Percentiles rank a stretch among this genome's conserved stretches.
Evolutionary conservation across 495 filamentous ascomycete genomes (phyloP).

Genomic region (Talaromyces trachyspermus): DNA sequence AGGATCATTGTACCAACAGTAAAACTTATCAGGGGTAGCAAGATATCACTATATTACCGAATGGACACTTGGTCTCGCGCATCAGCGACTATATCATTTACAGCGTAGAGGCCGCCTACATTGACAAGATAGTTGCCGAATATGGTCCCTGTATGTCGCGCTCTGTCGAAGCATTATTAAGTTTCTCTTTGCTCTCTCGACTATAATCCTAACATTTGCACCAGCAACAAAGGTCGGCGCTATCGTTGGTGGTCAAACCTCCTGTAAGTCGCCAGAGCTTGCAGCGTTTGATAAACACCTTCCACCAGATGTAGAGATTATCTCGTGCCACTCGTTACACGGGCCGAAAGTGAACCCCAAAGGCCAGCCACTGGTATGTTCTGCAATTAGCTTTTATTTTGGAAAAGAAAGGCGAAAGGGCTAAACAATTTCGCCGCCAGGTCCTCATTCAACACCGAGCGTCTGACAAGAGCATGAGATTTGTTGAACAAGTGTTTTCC

Average conservation of each 20-base stretch:
- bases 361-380: slow-evolving; percentile 73
- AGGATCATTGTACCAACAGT: slow-evolving; percentile 26
- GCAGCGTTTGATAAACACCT: slow-evolving; percentile 86
- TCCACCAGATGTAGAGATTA: slow-evolving; percentile 81
- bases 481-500: slow-evolving; percentile 71
- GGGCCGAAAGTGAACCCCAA: slow-evolving; percentile 82
- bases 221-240: slow-evolving; percentile 87
- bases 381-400: neutral
- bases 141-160: slow-evolving; percentile 81
- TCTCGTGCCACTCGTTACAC: slow-evolving; percentile 95
- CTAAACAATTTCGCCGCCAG: slow-evolving; percentile 26
- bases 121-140: slow-evolving; percentile 72
- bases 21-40: slow-evolving; percentile 39
- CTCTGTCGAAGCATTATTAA: slow-evolving; percentile 10
- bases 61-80: slow-evolving; percentile 92
- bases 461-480: slow-evolving; percentile 62
- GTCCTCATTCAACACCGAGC: slow-evolving; percentile 90
- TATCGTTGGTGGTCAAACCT: slow-evolving; percentile 95
- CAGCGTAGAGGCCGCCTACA: slow-evolving; percentile 87
- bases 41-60: slow-evolving; percentile 59
- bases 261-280: slow-evolving; percentile 96
- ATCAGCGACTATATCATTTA: slow-evolving; percentile 96
- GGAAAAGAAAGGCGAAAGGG: neutral
- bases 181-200: slow-evolving; percentile 20
- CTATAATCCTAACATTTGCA: slow-evolving; percentile 11